Conservation (phyloP, 352 stramenopile species). For the Achlya hypogyna region DNA sequence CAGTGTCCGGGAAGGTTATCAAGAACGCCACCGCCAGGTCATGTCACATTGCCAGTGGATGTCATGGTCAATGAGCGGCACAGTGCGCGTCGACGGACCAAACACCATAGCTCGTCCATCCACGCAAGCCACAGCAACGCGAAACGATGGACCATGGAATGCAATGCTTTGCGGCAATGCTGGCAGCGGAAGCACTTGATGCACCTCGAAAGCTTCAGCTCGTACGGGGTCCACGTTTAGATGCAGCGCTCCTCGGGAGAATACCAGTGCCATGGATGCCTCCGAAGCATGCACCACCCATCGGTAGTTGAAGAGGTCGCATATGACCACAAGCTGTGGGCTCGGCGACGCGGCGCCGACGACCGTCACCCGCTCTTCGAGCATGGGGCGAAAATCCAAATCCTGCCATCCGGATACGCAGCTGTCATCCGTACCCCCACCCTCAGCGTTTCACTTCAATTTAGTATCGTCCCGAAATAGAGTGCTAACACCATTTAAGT, state of each 20-base stretch:
- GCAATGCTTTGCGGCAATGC: conserved; percentile 15
- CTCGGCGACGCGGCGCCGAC: not conserved
- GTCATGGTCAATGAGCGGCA: not conserved
- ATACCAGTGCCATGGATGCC: not conserved
- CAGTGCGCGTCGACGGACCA: not conserved
- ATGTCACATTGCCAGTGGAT: not conserved
- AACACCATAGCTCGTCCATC: conserved; percentile 12
- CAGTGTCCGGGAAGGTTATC: not conserved
- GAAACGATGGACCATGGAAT: not conserved
- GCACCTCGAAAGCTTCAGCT: not conserved
- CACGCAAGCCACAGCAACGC: conserved; percentile 12
- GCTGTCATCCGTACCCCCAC: no score
- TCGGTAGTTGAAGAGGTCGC: conserved; percentile 11
- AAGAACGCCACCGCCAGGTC: conserved; percentile 16
- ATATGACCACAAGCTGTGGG: not conserved
- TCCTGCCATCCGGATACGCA: not conserved
- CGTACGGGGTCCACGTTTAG: not conserved
- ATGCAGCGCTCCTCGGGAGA: not conserved
- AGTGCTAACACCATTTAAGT: not conserved
- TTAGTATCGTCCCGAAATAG: not conserved
- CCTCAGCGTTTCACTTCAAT: no score
- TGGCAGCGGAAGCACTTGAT: conserved; percentile 5
- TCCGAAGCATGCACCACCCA: conserved; percentile 14
- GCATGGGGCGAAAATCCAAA: conserved; percentile 17
- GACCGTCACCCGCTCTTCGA: not conserved